Evolutionary conservation across 768 basidiomycete genomes (phyloP).

Genomic region (Scleroderma citrinum): DNA sequence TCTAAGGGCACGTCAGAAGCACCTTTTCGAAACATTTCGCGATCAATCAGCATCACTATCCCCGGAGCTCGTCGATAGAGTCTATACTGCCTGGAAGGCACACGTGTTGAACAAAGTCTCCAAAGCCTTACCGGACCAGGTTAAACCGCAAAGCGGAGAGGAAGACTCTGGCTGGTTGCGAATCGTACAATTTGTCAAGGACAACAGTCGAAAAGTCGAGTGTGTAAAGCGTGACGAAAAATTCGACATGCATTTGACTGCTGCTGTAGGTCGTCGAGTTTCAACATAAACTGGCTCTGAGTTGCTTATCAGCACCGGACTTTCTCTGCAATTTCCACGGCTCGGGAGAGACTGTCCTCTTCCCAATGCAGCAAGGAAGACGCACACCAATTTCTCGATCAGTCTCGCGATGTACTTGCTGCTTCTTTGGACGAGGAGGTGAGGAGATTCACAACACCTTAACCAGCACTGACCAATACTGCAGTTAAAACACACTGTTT

Average conservation of each 20-base stretch:
- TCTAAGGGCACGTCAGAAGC: conserved; percentile 75
- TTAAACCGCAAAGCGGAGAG: conserved; percentile 42
- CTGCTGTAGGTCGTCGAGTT: conserved; percentile 52
- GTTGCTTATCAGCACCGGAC: conserved; percentile 37
- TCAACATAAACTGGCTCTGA: conserved; percentile 10
- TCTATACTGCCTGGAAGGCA: conserved; percentile 57
- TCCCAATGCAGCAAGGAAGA: conserved; percentile 37
- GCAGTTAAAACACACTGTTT: conserved; percentile 74
- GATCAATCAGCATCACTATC: conserved; percentile 50
- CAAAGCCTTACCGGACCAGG: conserved; percentile 52
- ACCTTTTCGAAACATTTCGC: conserved; percentile 61
- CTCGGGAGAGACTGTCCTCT: conserved; percentile 37
- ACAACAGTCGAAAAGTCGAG: conserved; percentile 62
- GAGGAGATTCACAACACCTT: conserved; percentile 9
- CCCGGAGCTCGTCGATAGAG: conserved; percentile 47
- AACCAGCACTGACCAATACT: conserved; percentile 6
- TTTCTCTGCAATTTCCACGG: conserved; percentile 48
- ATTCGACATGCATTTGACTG: conserved; percentile 81
- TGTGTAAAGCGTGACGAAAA: conserved; percentile 82
- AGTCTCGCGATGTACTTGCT: conserved; percentile 72
- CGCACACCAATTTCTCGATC: conserved; percentile 60
- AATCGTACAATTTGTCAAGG: conserved; percentile 43
- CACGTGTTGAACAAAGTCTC: conserved; percentile 60
- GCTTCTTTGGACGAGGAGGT: conserved; percentile 72
- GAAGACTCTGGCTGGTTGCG: conserved; percentile 52